phyloP scores from a whole-genome alignment of 2,329 filamentous ascomycete genomes.

The Bipolaris victoriae region DNA sequence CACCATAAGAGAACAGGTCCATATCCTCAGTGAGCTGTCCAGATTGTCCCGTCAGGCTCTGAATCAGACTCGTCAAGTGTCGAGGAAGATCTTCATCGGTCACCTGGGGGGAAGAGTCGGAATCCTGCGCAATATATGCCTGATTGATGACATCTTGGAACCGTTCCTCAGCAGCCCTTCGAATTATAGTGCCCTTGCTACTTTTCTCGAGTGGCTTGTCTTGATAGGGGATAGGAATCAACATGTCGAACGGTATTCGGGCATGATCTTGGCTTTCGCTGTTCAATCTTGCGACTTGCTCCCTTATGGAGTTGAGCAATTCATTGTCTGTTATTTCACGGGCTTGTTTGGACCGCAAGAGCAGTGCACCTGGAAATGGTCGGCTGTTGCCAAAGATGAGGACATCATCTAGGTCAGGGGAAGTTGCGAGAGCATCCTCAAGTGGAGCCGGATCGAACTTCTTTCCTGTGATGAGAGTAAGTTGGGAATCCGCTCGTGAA shows the following conservation, averaged over 20 bases:
- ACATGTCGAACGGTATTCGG: slow-evolving; percentile 57
- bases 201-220: slow-evolving; percentile 60
- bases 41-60: slow-evolving; percentile 31
- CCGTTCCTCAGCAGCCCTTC: slow-evolving; percentile 58
- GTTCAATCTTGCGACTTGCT: slow-evolving; percentile 57
- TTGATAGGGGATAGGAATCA: slow-evolving; percentile 54
- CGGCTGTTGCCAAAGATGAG: slow-evolving; percentile 67
- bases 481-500: slow-evolving; percentile 65
- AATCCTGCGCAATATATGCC: slow-evolving; percentile 51
- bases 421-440: slow-evolving; percentile 61
- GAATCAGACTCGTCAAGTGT: slow-evolving; percentile 28
- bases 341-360: slow-evolving; percentile 55
- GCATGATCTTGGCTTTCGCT: slow-evolving; percentile 58
- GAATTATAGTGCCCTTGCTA: slow-evolving; percentile 67
- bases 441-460: slow-evolving; percentile 70
- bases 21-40: slow-evolving; percentile 43
- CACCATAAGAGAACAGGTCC: slow-evolving; percentile 64
- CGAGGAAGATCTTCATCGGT: slow-evolving; percentile 37
- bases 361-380: slow-evolving; percentile 62
- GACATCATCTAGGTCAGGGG: slow-evolving; percentile 58
- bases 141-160: slow-evolving; percentile 56
- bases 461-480: slow-evolving; percentile 69
- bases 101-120: slow-evolving; percentile 20
- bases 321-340: slow-evolving; percentile 42
- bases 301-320: slow-evolving; percentile 53